These are phyloP conservation scores for Fragaria ananassa DNA, from an alignment of 306 rosid genomes.

Conservation along the genomic window DNA sequence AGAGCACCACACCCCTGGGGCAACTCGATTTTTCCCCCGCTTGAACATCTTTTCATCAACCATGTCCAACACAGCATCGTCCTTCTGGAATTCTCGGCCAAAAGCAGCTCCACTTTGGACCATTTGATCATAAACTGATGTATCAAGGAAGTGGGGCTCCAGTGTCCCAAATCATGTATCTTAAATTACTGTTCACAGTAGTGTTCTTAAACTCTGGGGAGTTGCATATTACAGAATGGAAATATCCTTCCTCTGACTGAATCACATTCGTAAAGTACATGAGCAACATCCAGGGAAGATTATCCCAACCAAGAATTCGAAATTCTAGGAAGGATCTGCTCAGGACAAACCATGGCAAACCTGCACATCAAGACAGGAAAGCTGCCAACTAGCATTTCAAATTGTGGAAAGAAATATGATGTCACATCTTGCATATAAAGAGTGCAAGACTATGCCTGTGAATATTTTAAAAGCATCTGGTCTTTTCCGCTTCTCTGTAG, in stretches of 20 bases:
- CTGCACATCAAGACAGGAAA: conserved; percentile 43
- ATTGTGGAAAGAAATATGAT: not conserved
- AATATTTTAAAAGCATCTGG: conserved; percentile 84
- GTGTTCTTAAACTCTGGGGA: conserved; percentile 79
- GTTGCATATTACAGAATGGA: conserved; percentile 85
- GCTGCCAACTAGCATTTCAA: conserved; percentile 16
- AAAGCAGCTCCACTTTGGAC: conserved; percentile 80
- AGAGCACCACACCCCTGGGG: conserved; percentile 83
- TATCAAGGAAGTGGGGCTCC: conserved; percentile 80
- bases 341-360: conserved; percentile 83
- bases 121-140: conserved; percentile 65
- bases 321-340: conserved; percentile 78
- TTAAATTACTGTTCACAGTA: conserved; percentile 72
- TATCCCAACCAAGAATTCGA: conserved; percentile 94
- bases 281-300: conserved; percentile 74
- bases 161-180: conserved; percentile 91
- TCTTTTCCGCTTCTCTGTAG: conserved; percentile 72
- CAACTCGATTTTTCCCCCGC: conserved; percentile 47
- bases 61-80: conserved; percentile 68
- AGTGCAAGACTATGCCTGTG: conserved; percentile 61
- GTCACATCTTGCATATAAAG: conserved; percentile 13
- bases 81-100: conserved; percentile 61
- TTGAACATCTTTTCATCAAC: conserved; percentile 65
- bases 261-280: conserved; percentile 88
- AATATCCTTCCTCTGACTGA: conserved; percentile 87